Conservation (phyloP, 2,329 filamentous ascomycete genomes). For the Purpureocillium lavendulum region DNA sequence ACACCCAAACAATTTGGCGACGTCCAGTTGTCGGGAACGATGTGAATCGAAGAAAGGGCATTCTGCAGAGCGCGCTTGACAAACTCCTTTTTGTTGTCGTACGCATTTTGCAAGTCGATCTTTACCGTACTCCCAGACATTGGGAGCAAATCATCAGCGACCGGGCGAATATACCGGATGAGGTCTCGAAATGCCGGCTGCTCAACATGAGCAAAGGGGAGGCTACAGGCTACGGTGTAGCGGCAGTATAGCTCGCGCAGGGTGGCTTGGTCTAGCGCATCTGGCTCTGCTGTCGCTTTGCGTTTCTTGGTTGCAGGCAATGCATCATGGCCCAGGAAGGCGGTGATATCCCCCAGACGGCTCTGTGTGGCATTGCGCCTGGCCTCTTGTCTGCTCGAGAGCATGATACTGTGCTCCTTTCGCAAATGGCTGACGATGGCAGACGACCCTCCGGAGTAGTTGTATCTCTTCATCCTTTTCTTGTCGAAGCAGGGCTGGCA, state of each 20-base stretch:
- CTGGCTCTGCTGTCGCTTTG: not conserved
- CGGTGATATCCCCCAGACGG: not conserved
- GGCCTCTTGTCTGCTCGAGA: not conserved
- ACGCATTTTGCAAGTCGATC: constrained; percentile 1
- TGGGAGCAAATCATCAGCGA: constrained; percentile 1
- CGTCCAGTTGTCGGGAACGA: constrained; percentile 1
- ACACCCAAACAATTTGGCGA: constrained; percentile 3
- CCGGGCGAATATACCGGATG: constrained; percentile 1
- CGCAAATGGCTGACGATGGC: constrained; percentile 1
- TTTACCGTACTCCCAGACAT: not conserved
- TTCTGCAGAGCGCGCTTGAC: constrained; percentile 2
- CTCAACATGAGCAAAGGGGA: constrained; percentile 1
- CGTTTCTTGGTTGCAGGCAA: not conserved
- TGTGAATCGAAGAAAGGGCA: constrained; percentile 2
- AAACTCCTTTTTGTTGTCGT: constrained; percentile 2
- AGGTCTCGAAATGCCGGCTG: not conserved
- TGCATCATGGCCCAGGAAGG: not conserved
- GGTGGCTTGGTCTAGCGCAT: not conserved
- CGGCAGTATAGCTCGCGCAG: constrained; percentile 2
- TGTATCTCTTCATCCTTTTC: constrained; percentile 1
- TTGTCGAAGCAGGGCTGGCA: constrained; percentile 3
- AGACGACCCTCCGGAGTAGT: constrained; percentile 1
- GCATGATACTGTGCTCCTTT: not conserved
- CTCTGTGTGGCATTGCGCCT: not conserved
- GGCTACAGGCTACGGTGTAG: constrained; percentile 1